Evolutionary conservation across 345 rosid genomes (phyloP).

Genomic region (Eutrema heterophyllum): DNA sequence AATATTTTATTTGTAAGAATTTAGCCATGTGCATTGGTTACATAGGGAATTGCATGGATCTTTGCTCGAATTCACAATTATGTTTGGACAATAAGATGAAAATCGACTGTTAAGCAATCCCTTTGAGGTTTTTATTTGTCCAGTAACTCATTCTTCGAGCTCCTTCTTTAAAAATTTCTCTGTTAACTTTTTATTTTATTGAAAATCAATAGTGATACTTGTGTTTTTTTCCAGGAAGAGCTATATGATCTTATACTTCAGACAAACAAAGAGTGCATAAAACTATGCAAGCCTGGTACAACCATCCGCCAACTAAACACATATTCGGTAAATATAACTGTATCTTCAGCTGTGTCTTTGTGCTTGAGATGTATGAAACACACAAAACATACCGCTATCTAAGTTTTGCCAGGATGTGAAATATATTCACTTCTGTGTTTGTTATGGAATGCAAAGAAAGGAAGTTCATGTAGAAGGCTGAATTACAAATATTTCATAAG

Average conservation of each 20-base stretch:
- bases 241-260: conserved; percentile 78
- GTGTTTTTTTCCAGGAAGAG: conserved; percentile 52
- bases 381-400: not conserved
- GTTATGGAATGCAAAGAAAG: not conserved
- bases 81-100: not conserved
- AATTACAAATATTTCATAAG: not conserved
- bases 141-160: not conserved
- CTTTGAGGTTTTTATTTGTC: not conserved
- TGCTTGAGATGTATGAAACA: not conserved
- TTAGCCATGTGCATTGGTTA: not conserved
- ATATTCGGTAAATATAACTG: conserved; percentile 51
- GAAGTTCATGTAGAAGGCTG: not conserved
- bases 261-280: conserved; percentile 75
- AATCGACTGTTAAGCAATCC: not conserved
- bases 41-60: not conserved
- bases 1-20: not conserved
- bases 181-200: not conserved
- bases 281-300: conserved; percentile 79
- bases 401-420: not conserved
- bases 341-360: conserved; percentile 4
- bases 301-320: conserved; percentile 66
- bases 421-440: not conserved
- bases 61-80: not conserved
- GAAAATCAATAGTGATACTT: not conserved
- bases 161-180: not conserved